A percentile compares a stretch with the other conserved stretches of the same genome.
Evolutionary conservation across 1,139 yeast genomes (phyloP).

Genomic region (Nakaseomyces kungkrabaensis): DNA sequence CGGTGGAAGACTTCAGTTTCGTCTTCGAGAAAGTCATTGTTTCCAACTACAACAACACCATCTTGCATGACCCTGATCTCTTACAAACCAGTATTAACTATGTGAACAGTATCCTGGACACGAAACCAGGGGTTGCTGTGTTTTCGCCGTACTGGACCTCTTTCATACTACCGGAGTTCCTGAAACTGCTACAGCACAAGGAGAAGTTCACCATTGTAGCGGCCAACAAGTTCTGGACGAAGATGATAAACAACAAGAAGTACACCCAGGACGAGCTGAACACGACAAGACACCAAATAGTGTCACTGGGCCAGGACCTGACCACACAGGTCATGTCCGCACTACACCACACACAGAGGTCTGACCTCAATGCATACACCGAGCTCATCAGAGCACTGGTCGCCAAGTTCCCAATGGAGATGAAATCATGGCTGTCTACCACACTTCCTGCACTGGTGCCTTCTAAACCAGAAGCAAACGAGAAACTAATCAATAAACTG

Average conservation of each 20-base stretch:
- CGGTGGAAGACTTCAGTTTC: slow-evolving; percentile 22
- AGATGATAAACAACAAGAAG: slow-evolving; percentile 42
- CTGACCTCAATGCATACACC: slow-evolving; percentile 26
- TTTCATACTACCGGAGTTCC: slow-evolving; percentile 32
- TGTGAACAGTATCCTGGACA: slow-evolving; percentile 41
- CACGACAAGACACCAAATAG: slow-evolving; percentile 26
- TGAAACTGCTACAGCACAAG: slow-evolving; percentile 40
- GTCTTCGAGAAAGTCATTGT: slow-evolving; percentile 22
- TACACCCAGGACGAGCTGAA: slow-evolving; percentile 44
- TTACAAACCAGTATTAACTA: slow-evolving; percentile 46
- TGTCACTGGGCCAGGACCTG: slow-evolving; percentile 20
- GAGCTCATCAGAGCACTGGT: slow-evolving; percentile 26
- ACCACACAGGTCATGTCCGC: slow-evolving; percentile 23
- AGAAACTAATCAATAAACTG: slow-evolving; percentile 23
- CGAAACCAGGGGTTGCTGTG: slow-evolving; percentile 41
- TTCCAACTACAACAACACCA: slow-evolving; percentile 13
- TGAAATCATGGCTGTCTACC: slow-evolving; percentile 22
- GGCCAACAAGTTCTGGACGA: slow-evolving; percentile 56
- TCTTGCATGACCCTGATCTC: slow-evolving; percentile 31
- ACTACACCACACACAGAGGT: slow-evolving; percentile 26
- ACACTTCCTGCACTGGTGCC: slow-evolving; percentile 18
- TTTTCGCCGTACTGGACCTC: slow-evolving; percentile 29
- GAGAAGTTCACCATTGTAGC: slow-evolving; percentile 62
- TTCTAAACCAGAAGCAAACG: slow-evolving; percentile 20
- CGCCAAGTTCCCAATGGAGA: slow-evolving; percentile 26